Evolutionary conservation across 352 stramenopile genomes (phyloP).

Genomic region (Plasmopara muralis): DNA sequence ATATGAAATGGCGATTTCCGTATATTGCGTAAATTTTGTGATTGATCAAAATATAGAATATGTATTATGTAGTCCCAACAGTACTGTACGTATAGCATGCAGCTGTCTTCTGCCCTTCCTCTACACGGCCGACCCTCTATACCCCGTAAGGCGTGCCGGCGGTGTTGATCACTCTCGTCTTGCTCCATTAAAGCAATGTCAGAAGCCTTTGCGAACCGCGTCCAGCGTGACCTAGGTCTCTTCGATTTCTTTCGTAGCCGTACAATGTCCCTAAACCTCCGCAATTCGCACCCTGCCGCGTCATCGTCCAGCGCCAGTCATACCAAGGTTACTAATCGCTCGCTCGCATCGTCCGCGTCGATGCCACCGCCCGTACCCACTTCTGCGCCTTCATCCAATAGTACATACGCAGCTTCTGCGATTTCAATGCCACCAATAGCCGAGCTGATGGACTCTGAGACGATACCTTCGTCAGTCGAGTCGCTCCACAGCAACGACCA

Average conservation of each 20-base stretch:
- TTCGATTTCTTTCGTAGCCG: slow-evolving; percentile 76
- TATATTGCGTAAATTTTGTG: too few species aligned
- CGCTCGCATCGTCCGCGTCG: slow-evolving; percentile 18
- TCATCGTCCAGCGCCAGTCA: slow-evolving; percentile 13
- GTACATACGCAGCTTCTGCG: not conserved
- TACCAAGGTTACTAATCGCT: slow-evolving; percentile 9
- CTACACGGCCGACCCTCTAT: too few species aligned
- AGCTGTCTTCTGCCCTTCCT: too few species aligned
- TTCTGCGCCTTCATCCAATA: slow-evolving; percentile 2
- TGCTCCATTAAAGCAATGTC: slow-evolving; percentile 16
- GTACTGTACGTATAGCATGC: too few species aligned
- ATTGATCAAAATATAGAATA: too few species aligned
- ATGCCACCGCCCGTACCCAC: slow-evolving; percentile 18
- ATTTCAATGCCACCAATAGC: not conserved
- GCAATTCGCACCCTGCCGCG: slow-evolving; percentile 19
- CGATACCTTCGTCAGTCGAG: slow-evolving; percentile 31
- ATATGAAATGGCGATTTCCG: too few species aligned
- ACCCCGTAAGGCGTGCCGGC: too few species aligned
- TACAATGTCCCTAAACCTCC: slow-evolving; percentile 36
- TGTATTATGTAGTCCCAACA: too few species aligned
- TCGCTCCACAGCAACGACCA: slow-evolving; percentile 38
- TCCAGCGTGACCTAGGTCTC: slow-evolving; percentile 36
- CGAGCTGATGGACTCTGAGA: slow-evolving; percentile 30
- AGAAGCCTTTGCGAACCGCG: slow-evolving; percentile 23
- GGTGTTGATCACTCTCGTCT: not conserved